Conservation (phyloP, 805 yeast species). For the Metschnikowia noctiluminum region DNA sequence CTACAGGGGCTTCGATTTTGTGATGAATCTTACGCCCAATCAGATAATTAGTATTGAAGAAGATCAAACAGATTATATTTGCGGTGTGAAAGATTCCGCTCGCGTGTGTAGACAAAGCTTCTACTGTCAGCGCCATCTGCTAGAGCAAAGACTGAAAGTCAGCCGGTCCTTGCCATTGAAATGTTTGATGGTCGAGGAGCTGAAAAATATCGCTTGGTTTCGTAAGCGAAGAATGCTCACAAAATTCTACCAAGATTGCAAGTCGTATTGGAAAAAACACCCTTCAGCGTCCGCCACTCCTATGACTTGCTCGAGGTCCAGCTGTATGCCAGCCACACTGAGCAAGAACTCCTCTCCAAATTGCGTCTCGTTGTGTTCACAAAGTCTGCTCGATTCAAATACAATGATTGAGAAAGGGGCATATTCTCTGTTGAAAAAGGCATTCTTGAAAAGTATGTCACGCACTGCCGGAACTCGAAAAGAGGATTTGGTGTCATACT, state of each 20-base stretch:
- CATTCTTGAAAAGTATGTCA: constrained; percentile 11
- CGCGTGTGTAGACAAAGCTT: constrained; percentile 10
- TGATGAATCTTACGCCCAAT: constrained; percentile 12
- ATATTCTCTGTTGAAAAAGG: constrained; percentile 12
- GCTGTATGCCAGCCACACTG: constrained; percentile 8
- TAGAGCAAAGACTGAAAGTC: constrained; percentile 12
- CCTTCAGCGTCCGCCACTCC: constrained; percentile 7
- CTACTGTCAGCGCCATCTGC: constrained; percentile 15
- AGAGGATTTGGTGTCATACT: constrained; percentile 21
- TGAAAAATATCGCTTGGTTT: constrained; percentile 9
- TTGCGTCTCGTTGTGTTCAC: constrained; percentile 9
- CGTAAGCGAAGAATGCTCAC: constrained; percentile 12
- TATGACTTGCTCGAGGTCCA: constrained; percentile 12
- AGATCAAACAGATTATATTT: constrained; percentile 15
- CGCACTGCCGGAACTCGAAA: constrained; percentile 12
- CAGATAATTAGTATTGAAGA: constrained; percentile 13
- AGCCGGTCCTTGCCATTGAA: constrained; percentile 12
- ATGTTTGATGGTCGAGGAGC: constrained; percentile 13
- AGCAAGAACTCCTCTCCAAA: constrained; percentile 3
- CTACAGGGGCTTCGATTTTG: constrained; percentile 8
- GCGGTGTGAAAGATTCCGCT: constrained; percentile 14
- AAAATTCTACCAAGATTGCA: constrained; percentile 12
- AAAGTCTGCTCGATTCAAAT: background rate
- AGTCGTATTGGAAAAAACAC: constrained; percentile 13
- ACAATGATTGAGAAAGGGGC: constrained; percentile 1